Percentiles rank a stretch among this genome's conserved stretches.
phyloP scores from a whole-genome alignment of 2,329 filamentous ascomycete species.

The Fusarium virguliforme region DNA sequence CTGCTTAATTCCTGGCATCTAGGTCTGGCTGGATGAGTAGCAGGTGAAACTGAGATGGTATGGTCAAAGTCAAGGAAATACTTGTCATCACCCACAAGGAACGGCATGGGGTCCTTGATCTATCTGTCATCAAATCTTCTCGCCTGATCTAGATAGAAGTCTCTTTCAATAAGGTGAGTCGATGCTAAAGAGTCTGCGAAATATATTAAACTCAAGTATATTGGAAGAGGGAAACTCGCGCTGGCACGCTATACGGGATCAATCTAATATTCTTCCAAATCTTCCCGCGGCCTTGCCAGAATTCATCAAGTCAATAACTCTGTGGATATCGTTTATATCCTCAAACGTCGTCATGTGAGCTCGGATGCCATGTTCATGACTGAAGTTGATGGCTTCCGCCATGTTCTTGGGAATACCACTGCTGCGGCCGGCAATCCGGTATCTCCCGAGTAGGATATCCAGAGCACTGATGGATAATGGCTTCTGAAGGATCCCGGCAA shows the following conservation, averaged over 20 bases:
- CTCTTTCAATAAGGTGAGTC: too few relatives aligned
- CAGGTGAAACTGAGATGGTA: too few relatives aligned
- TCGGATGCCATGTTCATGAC: constrained; percentile 55
- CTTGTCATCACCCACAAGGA: too few relatives aligned
- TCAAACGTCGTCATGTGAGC: not conserved
- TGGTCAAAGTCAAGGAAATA: too few relatives aligned
- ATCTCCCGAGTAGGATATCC: constrained; percentile 59
- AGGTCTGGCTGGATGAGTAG: too few relatives aligned
- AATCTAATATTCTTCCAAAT: not conserved
- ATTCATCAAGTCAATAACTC: not conserved
- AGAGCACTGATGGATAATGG: constrained; percentile 57
- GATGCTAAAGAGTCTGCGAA: too few relatives aligned
- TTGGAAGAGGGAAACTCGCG: too few relatives aligned
- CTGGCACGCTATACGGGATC: not conserved
- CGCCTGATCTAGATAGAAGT: too few relatives aligned
- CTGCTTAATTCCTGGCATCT: too few relatives aligned
- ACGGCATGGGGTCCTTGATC: too few relatives aligned
- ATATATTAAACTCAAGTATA: too few relatives aligned
- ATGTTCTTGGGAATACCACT: constrained; percentile 61
- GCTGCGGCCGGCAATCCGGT: constrained; percentile 60
- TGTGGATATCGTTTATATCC: not conserved
- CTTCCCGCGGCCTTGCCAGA: not conserved
- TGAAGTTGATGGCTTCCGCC: constrained; percentile 62
- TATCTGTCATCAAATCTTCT: too few relatives aligned
- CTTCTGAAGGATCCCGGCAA: constrained; percentile 60